Evolutionary conservation across 2,329 filamentous ascomycete genomes (phyloP).

Genomic region (Phaeosphaeriaceae sp.): DNA sequence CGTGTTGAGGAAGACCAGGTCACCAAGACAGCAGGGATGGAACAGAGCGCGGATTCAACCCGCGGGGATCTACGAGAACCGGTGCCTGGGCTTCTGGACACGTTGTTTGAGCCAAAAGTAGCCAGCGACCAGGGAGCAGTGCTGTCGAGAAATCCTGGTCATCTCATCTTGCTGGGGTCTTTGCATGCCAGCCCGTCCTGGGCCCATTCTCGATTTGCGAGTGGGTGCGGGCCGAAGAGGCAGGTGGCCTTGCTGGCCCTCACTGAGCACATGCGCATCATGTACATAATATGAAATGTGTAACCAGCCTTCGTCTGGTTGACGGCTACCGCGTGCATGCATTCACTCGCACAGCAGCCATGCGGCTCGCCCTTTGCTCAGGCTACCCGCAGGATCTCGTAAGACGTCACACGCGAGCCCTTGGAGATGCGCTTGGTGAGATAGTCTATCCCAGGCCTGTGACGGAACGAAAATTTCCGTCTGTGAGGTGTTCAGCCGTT

Average conservation of each 20-base stretch:
- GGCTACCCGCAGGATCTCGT: conserved; percentile 23
- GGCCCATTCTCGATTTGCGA: conserved; percentile 44
- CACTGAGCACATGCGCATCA: conserved; percentile 8
- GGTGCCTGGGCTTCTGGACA: conserved; percentile 43
- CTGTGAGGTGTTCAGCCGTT: conserved; percentile 23
- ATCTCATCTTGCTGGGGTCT: conserved; percentile 14
- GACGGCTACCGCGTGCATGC: conserved; percentile 12
- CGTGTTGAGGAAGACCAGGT: not conserved
- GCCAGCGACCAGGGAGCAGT: conserved; percentile 25
- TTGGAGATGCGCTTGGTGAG: conserved; percentile 19
- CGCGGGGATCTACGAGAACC: conserved; percentile 46
- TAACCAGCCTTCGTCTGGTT: conserved; percentile 5
- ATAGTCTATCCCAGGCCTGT: conserved; percentile 18
- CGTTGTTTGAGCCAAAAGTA: conserved; percentile 47
- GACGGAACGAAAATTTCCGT: conserved; percentile 42
- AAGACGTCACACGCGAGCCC: conserved; percentile 21
- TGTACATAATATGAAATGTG: not conserved
- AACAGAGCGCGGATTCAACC: conserved; percentile 40
- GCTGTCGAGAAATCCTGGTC: conserved; percentile 19
- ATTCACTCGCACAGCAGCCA: conserved; percentile 11
- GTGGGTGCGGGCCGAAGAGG: conserved; percentile 43
- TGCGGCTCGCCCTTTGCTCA: conserved; percentile 18
- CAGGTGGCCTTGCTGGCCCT: conserved; percentile 31
- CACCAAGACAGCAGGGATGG: conserved; percentile 15
- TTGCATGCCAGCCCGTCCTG: conserved; percentile 24